Evolutionary conservation across 768 basidiomycete genomes (phyloP), one percentile per base, ranked within the genome.

Genomic region (Lentinula sp.): DNA sequence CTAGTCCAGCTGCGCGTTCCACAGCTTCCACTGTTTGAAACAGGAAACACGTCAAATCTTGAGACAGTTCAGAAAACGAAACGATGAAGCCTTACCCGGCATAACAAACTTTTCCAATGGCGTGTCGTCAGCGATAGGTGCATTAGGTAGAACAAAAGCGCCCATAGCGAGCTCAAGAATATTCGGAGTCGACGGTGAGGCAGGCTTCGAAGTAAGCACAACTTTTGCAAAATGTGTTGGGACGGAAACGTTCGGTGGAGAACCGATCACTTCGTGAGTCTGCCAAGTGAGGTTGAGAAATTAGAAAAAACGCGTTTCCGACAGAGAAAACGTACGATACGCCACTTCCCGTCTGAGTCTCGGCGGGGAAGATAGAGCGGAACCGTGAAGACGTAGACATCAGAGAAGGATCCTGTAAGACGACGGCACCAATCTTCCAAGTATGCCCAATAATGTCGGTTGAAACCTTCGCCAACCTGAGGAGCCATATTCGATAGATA

Each of bases 171-270:
- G 78, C 66, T 98, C 94, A 5, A 81, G 78, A 13, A 86, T 70
- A 58, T 90, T 77, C 6, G 86, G 91, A 0, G 81, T 87, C 39
- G 82, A 81, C 9, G 91, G 88, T 1, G 90, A 92, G 28, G 83
- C 78, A 0, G 92, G 89, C 64, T 83, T 83, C 0, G 91, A 81
- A 1, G 90, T 81, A 56, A 98, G 78, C 23, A 98, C 86, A 36
- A 98, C 95, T 73, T 98, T 98, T 36, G 96, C 95, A 71, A 98
- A 98, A 71, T 99, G 97, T 5, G 97, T 98, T 1, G 97, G 97
- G 16, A 99, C 97, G 53, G 91, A 80, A 61, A 98, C 79, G 68
- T 90, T 93, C 10, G 95, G 93, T 10, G 94, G 93, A 16, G 82
- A 82, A 0, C 97, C 97, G 65, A 99, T 98, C 46, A 99, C 90